phyloP scores from a whole-genome alignment of 352 stramenopile species.

The Phytophthora pinifolia region DNA sequence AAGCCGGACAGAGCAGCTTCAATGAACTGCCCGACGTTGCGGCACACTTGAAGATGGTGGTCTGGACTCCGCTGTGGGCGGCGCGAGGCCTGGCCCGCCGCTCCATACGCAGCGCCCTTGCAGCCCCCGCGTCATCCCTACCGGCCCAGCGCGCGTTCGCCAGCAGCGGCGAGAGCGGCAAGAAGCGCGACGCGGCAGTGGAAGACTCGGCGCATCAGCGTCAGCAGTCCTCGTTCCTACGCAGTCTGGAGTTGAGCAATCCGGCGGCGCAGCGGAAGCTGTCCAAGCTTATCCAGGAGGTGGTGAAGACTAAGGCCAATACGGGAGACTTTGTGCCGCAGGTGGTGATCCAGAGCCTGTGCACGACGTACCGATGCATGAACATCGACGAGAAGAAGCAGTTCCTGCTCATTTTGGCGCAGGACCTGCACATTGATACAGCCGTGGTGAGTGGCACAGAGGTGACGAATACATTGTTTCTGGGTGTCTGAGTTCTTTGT shows the following conservation, averaged over 20 bases:
- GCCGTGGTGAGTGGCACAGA: slow-evolving; percentile 27
- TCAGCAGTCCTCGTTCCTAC: slow-evolving; percentile 48
- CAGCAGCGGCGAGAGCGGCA: slow-evolving; percentile 1
- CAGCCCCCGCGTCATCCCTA: background rate
- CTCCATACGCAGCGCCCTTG: background rate
- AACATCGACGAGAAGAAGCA: slow-evolving; percentile 82
- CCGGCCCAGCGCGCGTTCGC: background rate
- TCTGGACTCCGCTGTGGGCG: slow-evolving; percentile 8
- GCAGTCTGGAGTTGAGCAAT: slow-evolving; percentile 47
- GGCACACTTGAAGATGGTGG: slow-evolving; percentile 1
- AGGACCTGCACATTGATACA: slow-evolving; percentile 72
- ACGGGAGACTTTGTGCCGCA: slow-evolving; percentile 78
- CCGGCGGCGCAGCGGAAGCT: slow-evolving; percentile 44
- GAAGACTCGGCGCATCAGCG: slow-evolving; percentile 20
- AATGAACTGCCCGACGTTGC: slow-evolving; percentile 2
- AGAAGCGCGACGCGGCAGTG: background rate
- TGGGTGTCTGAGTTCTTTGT: background rate
- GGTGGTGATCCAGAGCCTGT: slow-evolving; percentile 69
- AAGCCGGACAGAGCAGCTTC: slow-evolving; percentile 2
- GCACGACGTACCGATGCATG: slow-evolving; percentile 57
- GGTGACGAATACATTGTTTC: background rate
- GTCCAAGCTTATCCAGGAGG: slow-evolving; percentile 68
- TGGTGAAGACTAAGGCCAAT: slow-evolving; percentile 68
- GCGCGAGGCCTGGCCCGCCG: slow-evolving; percentile 9
- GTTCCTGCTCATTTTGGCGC: slow-evolving; percentile 76